A percentile compares a stretch with the other conserved stretches of the same genome.
Evolutionary conservation across 257 asterid species (phyloP).

Genomic region (Pogostemon cablin): DNA sequence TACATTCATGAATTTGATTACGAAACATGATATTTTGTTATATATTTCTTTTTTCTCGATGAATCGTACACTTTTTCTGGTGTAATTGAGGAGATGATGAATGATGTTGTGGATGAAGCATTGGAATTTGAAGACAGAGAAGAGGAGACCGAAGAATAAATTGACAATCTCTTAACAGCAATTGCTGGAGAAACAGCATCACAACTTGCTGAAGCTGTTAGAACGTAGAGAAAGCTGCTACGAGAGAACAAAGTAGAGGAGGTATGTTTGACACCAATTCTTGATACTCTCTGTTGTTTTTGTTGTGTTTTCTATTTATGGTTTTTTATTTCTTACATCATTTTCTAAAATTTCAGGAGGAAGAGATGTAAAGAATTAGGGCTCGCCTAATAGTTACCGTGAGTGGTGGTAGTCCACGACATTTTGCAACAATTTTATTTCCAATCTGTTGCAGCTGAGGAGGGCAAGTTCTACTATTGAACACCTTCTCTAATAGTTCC

Average conservation of each 20-base stretch:
- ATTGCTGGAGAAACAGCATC: constrained; percentile 98
- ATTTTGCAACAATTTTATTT: too few species aligned
- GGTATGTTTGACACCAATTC: constrained; percentile 36
- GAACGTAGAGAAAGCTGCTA: constrained; percentile 75
- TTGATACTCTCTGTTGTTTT: not conserved
- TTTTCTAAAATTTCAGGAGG: constrained; percentile 72
- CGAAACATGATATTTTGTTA: not conserved
- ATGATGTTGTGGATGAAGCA: constrained; percentile 78
- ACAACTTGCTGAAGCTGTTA: constrained; percentile 81
- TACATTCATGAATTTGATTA: not conserved
- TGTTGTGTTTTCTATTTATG: not conserved
- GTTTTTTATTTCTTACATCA: not conserved
- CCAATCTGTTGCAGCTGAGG: too few species aligned
- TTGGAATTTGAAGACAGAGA: constrained; percentile 96
- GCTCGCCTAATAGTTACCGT: constrained; percentile 56
- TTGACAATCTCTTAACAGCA: constrained; percentile 83
- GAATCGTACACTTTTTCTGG: constrained; percentile 44
- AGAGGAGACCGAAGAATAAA: constrained; percentile 96
- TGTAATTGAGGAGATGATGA: constrained; percentile 89
- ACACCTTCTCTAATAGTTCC: too few species aligned
- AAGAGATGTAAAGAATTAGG: constrained; percentile 86
- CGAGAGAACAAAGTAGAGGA: constrained; percentile 54
- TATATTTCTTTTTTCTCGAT: not conserved
- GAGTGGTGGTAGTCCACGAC: too few species aligned
- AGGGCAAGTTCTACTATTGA: too few species aligned